Evolutionary conservation across 1,284 basidiomycete genomes (phyloP).

Genomic region (Cronartium ribicola): DNA sequence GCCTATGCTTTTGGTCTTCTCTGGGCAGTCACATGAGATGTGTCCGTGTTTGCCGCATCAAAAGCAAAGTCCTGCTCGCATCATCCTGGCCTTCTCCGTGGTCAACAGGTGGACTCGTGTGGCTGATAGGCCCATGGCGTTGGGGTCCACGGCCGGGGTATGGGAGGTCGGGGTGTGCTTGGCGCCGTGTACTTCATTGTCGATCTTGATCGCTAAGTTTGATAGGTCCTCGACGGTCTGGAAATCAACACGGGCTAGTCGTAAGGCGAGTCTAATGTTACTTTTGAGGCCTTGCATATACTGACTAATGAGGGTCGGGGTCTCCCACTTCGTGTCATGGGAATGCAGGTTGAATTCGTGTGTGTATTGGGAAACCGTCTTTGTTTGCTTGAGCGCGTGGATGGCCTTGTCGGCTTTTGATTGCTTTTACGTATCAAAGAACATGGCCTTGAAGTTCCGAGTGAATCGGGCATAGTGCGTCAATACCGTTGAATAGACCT

Average conservation of each 20-base stretch:
- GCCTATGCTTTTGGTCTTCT: too few relatives aligned
- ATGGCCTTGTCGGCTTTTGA: too few relatives aligned
- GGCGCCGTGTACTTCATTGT: constrained; percentile 11
- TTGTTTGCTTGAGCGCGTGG: constrained; percentile 3
- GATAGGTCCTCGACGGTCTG: not conserved
- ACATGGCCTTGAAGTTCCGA: too few relatives aligned
- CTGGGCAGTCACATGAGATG: not conserved
- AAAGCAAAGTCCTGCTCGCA: not conserved
- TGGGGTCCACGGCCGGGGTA: too few relatives aligned
- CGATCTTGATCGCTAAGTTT: constrained; percentile 4
- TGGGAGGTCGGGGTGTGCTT: too few relatives aligned
- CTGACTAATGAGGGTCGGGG: constrained; percentile 3
- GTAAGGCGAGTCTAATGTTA: not conserved
- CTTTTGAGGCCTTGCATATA: not conserved
- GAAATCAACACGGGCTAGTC: not conserved
- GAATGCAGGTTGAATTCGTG: constrained; percentile 3
- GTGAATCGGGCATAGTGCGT: too few relatives aligned
- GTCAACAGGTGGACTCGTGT: too few relatives aligned
- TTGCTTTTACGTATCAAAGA: too few relatives aligned
- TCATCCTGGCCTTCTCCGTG: too few relatives aligned
- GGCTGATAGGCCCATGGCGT: too few relatives aligned
- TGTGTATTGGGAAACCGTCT: constrained; percentile 4
- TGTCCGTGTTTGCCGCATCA: not conserved
- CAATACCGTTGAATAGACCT: too few relatives aligned
- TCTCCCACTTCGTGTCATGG: constrained; percentile 5